Base-by-base conservation (phyloP, 164 flowering plant genomes). In the Umbilicus rupestris region DNA sequence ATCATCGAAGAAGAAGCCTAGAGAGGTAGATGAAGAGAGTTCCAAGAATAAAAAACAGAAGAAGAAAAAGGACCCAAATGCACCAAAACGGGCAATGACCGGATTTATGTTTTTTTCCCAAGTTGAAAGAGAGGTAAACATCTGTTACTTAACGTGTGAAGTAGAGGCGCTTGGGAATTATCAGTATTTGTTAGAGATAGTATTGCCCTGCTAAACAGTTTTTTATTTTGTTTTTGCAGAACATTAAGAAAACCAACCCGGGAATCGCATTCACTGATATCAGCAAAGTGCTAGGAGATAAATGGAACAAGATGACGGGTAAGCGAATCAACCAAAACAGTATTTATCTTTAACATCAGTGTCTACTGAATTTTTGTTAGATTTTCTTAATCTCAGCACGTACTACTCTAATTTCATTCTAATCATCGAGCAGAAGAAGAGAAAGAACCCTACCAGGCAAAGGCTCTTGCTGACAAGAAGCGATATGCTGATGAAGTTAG, bases 31-130 rank as follows among this genome's bases (percentile, higher is more conserved):
- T 60, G 96, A 84, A 57, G 96, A 83, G 47, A 85, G 87, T 59
- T 63, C 82, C 59, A 90, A 85, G 83, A 95, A 88, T 82, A 92
- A 80, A 75, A 92, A 86, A 60, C 88, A 66, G 66, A 94, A 89
- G 78, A 92, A 82, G 87, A 94, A 94, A 70, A n/a, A n/a, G n/a
- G n/a, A n/a, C n/a, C n/a, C n/a, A n/a, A 95, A 92, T 79, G 97
- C 97, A 57, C 99, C 99, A 49, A 95, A 95, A 78, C 86, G 83
- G 69, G 94, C 96, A 6, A 73, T 86, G 82, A 75, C 94, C 73
- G 89, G 87, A 50, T 95, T 82, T 73, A 87, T 89, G 87, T 87
- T 78, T 73, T 95, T 92, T 84, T 83, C 93, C 10, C 76, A 88
- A 31, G 69, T 68, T 76, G 97, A 95, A 75, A 86, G 97, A 72